Conservation (phyloP, 352 stramenopile genomes). For the Globisporangium emineosum region DNA sequence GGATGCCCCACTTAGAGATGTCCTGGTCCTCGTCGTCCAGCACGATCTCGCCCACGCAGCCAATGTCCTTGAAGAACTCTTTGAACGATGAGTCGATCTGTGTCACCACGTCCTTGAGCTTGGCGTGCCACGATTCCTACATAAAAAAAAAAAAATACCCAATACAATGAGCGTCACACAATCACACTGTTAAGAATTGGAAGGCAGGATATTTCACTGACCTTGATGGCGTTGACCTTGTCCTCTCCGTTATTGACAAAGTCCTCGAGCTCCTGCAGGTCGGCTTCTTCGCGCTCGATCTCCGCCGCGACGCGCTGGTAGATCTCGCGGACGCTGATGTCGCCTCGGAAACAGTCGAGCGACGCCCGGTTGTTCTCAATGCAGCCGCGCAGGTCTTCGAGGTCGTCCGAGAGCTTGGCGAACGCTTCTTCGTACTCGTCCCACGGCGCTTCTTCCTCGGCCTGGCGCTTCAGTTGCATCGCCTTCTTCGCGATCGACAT, state of each 20-base stretch:
- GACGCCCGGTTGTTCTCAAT: slow-evolving; percentile 87
- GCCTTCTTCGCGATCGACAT: slow-evolving; percentile 54
- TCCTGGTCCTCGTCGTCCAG: slow-evolving; percentile 76
- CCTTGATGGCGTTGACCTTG: slow-evolving; percentile 74
- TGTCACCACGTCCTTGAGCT: slow-evolving; percentile 66
- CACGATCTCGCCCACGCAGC: slow-evolving; percentile 81
- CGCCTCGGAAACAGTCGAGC: slow-evolving; percentile 77
- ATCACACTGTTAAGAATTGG: too few species aligned
- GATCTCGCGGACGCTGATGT: slow-evolving; percentile 68
- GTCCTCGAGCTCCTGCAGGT: slow-evolving; percentile 55
- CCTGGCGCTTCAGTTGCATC: slow-evolving; percentile 63
- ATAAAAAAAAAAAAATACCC: not conserved
- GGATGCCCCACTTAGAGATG: slow-evolving; percentile 86
- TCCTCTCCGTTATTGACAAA: slow-evolving; percentile 63
- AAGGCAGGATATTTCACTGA: slow-evolving; percentile 5
- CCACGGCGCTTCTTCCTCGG: slow-evolving; percentile 67
- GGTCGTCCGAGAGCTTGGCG: slow-evolving; percentile 56
- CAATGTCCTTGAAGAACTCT: slow-evolving; percentile 84
- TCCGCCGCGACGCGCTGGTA: slow-evolving; percentile 64
- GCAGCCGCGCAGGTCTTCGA: slow-evolving; percentile 68
- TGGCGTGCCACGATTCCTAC: slow-evolving; percentile 62
- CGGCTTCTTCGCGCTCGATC: slow-evolving; percentile 62
- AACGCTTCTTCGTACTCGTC: slow-evolving; percentile 66
- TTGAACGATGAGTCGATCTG: slow-evolving; percentile 83
- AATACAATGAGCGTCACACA: not conserved